Percentiles rank a stretch among this genome's conserved stretches.
These are phyloP conservation scores for Termitomyces sp. DNA, from an alignment of 768 basidiomycete species.

Conservation along the genomic window DNA sequence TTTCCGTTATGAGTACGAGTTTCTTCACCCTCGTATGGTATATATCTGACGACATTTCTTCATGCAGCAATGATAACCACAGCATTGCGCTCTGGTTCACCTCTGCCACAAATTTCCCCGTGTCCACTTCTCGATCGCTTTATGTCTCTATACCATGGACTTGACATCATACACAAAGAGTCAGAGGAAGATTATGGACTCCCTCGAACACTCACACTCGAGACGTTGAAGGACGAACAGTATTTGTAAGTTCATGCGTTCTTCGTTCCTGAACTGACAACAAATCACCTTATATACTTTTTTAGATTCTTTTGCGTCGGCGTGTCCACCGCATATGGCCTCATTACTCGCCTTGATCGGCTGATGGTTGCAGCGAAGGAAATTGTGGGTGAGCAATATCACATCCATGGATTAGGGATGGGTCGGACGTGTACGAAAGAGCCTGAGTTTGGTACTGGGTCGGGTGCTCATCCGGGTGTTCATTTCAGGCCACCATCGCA, in stretches of 20 bases:
- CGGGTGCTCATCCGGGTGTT: not conserved
- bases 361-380: slow-evolving; percentile 82
- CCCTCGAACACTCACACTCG: slow-evolving; percentile 62
- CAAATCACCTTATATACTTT: not conserved
- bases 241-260: slow-evolving; percentile 53
- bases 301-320: slow-evolving; percentile 66
- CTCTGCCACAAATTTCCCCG: slow-evolving; percentile 85
- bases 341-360: slow-evolving; percentile 70
- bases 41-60: not conserved
- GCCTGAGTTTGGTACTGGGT: slow-evolving; percentile 1
- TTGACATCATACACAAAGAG: slow-evolving; percentile 66
- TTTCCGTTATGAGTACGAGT: slow-evolving; percentile 70
- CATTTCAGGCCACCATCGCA: slow-evolving; percentile 5
- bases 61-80: slow-evolving; percentile 68
- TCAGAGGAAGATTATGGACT: slow-evolving; percentile 73
- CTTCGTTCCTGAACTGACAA: not conserved
- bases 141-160: slow-evolving; percentile 44
- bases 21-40: not conserved
- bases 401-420: slow-evolving; percentile 64
- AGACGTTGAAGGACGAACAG: slow-evolving; percentile 72
- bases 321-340: slow-evolving; percentile 60
- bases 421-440: not conserved
- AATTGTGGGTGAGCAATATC: slow-evolving; percentile 82
- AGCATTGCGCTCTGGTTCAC: slow-evolving; percentile 64
- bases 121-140: slow-evolving; percentile 57